Conservation (phyloP, 805 yeast species). For the Candida oleophila region DNA sequence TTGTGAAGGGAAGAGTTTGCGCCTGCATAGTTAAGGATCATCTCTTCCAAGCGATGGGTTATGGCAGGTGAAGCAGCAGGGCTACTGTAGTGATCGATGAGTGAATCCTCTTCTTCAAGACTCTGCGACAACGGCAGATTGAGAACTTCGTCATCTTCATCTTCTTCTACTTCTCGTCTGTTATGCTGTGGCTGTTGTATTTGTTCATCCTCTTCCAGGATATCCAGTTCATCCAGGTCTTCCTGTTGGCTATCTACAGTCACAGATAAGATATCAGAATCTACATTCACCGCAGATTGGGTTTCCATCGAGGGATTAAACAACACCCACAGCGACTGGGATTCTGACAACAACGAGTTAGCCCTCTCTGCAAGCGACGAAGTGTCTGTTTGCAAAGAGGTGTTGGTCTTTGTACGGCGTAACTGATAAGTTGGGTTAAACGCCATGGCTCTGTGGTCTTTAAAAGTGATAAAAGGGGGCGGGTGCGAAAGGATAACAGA, state of each 20-base stretch:
- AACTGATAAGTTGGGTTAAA: conserved; percentile 4
- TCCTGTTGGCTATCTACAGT: conserved; percentile 11
- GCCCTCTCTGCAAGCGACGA: conserved; percentile 2
- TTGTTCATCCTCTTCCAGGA: conserved; percentile 6
- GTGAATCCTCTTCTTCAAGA: background rate
- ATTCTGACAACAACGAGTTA: conserved; percentile 16
- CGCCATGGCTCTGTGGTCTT: conserved; percentile 1
- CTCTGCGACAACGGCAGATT: conserved; percentile 1
- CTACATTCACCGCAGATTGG: conserved; percentile 9
- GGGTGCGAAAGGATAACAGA: background rate
- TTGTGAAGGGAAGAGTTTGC: conserved; percentile 3
- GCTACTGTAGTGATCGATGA: background rate
- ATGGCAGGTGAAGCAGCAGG: conserved; percentile 4
- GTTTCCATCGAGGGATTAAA: conserved; percentile 20
- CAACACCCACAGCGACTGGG: conserved; percentile 26
- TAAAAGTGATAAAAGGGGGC: background rate
- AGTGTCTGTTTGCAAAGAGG: conserved; percentile 1
- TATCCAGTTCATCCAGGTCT: conserved; percentile 7
- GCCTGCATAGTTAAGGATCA: background rate
- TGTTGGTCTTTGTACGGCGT: conserved; percentile 4
- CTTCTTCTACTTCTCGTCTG: conserved; percentile 5
- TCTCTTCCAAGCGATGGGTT: conserved; percentile 7
- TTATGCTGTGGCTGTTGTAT: no score
- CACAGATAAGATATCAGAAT: conserved; percentile 27
- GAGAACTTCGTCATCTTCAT: conserved; percentile 9